Evolutionary conservation across 2,329 filamentous ascomycete genomes (phyloP).

Genomic region (Chrysoporthe austroafricana): DNA sequence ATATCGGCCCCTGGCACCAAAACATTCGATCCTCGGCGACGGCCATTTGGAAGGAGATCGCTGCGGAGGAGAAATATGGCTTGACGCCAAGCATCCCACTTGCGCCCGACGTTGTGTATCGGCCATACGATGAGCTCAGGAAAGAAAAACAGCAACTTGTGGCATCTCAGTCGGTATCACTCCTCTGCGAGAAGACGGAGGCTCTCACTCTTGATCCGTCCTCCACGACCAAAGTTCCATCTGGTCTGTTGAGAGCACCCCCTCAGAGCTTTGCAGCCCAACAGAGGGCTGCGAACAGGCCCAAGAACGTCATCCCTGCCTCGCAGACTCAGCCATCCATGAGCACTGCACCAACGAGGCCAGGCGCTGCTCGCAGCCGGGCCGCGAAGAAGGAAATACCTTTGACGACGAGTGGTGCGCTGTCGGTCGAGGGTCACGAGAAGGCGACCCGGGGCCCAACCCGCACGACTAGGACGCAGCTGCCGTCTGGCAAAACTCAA

Average conservation of each 20-base stretch:
- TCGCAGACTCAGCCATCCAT: constrained; percentile 40
- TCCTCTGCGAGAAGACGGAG: constrained; percentile 36
- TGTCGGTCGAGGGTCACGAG: constrained; percentile 30
- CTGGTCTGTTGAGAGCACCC: constrained; percentile 54
- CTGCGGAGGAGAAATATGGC: constrained; percentile 68
- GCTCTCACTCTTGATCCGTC: constrained; percentile 37
- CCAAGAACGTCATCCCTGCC: constrained; percentile 37
- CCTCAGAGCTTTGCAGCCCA: constrained; percentile 71
- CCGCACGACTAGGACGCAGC: constrained; percentile 28
- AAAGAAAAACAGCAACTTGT: constrained; percentile 47
- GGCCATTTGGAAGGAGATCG: constrained; percentile 68
- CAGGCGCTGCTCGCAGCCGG: constrained; percentile 34
- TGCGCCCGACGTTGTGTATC: constrained; percentile 64
- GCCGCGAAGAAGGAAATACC: constrained; percentile 30
- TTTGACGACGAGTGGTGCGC: constrained; percentile 27
- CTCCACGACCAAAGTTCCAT: constrained; percentile 34
- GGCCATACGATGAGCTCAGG: constrained; percentile 65
- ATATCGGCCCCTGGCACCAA: constrained; percentile 59
- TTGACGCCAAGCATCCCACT: constrained; percentile 67
- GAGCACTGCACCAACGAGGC: constrained; percentile 37
- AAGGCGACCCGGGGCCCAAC: constrained; percentile 35
- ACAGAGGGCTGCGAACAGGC: constrained; percentile 61
- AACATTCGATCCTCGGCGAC: constrained; percentile 43
- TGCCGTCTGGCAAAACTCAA: constrained; percentile 28
- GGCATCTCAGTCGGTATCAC: constrained; percentile 21